phyloP scores from a whole-genome alignment of 2,329 filamentous ascomycete species.

The Phoma sp. region DNA sequence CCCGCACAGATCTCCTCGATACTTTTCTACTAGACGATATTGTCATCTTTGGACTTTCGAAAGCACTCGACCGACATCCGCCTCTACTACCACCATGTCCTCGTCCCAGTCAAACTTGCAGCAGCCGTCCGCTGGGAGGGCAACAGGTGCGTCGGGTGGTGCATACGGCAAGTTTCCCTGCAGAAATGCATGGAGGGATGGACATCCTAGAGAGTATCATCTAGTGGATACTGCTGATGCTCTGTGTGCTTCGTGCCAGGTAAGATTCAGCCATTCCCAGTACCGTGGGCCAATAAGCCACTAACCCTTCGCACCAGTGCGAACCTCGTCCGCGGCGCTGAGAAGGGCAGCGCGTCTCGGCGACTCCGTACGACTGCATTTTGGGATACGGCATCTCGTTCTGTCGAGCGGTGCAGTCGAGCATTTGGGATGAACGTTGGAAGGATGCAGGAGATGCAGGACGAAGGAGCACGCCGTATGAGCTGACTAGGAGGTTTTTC shows the following conservation, averaged over 20 bases:
- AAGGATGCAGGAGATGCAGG: constrained; percentile 10
- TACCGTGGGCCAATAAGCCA: constrained; percentile 16
- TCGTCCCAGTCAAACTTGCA: constrained; percentile 21
- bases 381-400: constrained; percentile 1
- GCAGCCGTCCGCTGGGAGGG: constrained; percentile 25
- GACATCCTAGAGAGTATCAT: constrained; percentile 29
- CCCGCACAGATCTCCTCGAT: constrained; percentile 14
- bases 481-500: constrained; percentile 8
- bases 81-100: constrained; percentile 22
- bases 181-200: constrained; percentile 27
- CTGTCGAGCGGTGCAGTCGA: constrained; percentile 1
- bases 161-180: constrained; percentile 29
- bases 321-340: constrained; percentile 27
- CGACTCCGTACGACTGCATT: constrained; percentile 4
- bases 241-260: constrained; percentile 33
- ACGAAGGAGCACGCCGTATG: background rate
- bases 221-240: constrained; percentile 26
- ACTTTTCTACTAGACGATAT: constrained; percentile 12
- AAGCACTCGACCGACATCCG: constrained; percentile 2
- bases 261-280: constrained; percentile 23
- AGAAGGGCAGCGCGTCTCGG: constrained; percentile 5
- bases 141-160: constrained; percentile 35
- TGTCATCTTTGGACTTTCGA: constrained; percentile 2
- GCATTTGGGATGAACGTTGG: constrained; percentile 5
- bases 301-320: constrained; percentile 30